Base-by-base conservation (phyloP, 805 yeast genomes). In the Candida lessepsii region DNA sequence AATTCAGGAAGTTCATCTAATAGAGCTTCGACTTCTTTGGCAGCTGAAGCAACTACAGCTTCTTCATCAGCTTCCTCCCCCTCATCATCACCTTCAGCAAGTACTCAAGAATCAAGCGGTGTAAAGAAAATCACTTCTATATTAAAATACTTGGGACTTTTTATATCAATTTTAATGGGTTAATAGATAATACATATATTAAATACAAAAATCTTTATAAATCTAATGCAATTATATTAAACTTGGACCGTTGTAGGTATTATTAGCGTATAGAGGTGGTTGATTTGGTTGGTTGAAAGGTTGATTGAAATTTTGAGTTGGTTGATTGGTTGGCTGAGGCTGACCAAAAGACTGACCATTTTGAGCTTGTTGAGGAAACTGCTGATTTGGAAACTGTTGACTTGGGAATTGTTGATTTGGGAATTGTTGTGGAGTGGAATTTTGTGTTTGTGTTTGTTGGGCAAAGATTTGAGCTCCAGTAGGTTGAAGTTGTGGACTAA, bases 191-290 rank as follows among this genome's bases (percentile, higher is more conserved):
- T 26, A 31, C 27, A 31, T 32, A 37, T 29, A 37, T 37, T 37
- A 38, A 31, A 31, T 16, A 23, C 29, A 29, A 35, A 26, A 14
- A n/a, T 29, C 23, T 39, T 15, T 33, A 26, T 20, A 37, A n/a
- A n/a, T 38, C 32, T 38, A 29, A 32, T 26, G 35, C 29, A 37
- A 37, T 37, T 47, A 47, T 27, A 47, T 47, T 27, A 47, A 42
- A 30, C 51, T 47, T 10, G 49, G 49, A 15, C 49, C 48, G 27
- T 47, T 45, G 29, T 47, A 45, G 3, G 36, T 26, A 28, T 41
- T 44, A 40, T 25, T 35, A 20, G 34, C 41, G 25, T 27, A 30
- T 9, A 24, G 24, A 14, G 39, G 44, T 14, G 35, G 44, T 25
- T 39, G 42, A 11, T 5, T n/a, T 16, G 24, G 45, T 33, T 33